Percentiles rank a stretch among this genome's conserved stretches.
These are phyloP conservation scores for Colletotrichum aenigma DNA, from an alignment of 2,329 filamentous ascomycete genomes.

Conservation along the genomic window DNA sequence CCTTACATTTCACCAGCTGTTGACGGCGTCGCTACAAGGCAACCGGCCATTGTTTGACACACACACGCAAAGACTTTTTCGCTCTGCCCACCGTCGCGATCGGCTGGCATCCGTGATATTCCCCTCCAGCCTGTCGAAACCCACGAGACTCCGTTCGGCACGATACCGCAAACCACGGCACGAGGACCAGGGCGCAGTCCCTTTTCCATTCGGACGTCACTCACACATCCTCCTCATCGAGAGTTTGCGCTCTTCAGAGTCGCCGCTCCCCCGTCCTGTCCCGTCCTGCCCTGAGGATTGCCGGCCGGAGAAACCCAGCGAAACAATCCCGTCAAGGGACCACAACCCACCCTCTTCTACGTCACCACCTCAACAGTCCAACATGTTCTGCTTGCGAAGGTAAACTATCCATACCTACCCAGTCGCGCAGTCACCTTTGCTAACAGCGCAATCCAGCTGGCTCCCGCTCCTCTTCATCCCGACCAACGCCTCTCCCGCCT, in stretches of 20 bases:
- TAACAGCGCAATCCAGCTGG: slow-evolving; percentile 60
- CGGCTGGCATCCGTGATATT: not conserved
- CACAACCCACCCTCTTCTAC: not conserved
- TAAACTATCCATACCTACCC: slow-evolving; percentile 28
- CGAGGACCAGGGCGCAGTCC: not conserved
- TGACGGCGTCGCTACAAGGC: not conserved
- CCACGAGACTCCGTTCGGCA: not conserved
- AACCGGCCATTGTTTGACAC: not conserved
- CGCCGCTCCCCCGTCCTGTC: not conserved
- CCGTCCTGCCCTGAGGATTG: not conserved
- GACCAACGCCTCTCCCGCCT: slow-evolving; percentile 82
- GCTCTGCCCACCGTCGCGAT: not conserved
- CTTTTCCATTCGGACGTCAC: not conserved
- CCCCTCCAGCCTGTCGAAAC: not conserved
- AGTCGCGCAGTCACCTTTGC: slow-evolving; percentile 1
- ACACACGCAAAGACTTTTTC: not conserved
- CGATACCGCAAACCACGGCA: not conserved
- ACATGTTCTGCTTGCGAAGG: slow-evolving; percentile 69
- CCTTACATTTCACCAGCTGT: not conserved
- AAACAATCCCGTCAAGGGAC: not conserved
- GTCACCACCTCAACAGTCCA: not conserved
- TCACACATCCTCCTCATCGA: not conserved
- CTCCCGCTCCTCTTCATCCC: slow-evolving; percentile 88
- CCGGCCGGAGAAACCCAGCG: not conserved
- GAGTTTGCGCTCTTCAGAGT: not conserved